Evolutionary conservation across 805 yeast genomes (phyloP).

Genomic region (Saccharomycopsis vini): DNA sequence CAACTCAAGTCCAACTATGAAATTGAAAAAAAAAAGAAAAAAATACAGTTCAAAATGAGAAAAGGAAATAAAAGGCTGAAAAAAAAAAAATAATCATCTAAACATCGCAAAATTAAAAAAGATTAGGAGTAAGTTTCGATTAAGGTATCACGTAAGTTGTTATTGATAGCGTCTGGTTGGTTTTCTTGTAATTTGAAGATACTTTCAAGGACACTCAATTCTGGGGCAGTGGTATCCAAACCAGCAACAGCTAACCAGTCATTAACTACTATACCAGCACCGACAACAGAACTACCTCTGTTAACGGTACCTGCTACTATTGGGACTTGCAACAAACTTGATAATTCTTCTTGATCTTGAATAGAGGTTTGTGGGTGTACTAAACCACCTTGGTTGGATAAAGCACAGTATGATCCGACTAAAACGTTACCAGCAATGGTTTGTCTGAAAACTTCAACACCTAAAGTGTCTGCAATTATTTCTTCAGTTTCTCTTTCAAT

Average conservation of each 20-base stretch:
- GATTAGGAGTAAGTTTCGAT: conserved; percentile 80
- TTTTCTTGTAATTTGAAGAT: conserved; percentile 91
- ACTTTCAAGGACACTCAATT: conserved; percentile 90
- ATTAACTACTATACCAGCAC: conserved; percentile 98
- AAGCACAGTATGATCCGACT: conserved; percentile 92
- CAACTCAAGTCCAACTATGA: no score
- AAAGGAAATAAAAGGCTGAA: no score
- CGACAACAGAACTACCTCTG: conserved; percentile 95
- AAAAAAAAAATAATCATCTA: no score
- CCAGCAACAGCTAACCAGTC: conserved; percentile 98
- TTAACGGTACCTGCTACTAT: conserved; percentile 97
- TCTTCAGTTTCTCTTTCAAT: conserved; percentile 99
- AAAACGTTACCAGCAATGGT: conserved; percentile 97
- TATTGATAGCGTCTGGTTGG: conserved; percentile 77
- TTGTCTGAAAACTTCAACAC: conserved; percentile 98
- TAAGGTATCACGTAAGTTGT: conserved; percentile 82
- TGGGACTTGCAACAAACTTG: conserved; percentile 92
- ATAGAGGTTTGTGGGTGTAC: conserved; percentile 97
- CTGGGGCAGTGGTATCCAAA: conserved; percentile 97
- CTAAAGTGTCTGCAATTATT: conserved; percentile 92
- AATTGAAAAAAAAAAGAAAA: no score
- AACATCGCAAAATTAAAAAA: no score
- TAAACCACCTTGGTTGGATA: conserved; percentile 95
- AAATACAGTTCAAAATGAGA: no score
- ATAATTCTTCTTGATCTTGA: conserved; percentile 96